These are phyloP conservation scores for Vachellia pachyceras DNA, from an alignment of 306 rosid species.

Conservation along the genomic window DNA sequence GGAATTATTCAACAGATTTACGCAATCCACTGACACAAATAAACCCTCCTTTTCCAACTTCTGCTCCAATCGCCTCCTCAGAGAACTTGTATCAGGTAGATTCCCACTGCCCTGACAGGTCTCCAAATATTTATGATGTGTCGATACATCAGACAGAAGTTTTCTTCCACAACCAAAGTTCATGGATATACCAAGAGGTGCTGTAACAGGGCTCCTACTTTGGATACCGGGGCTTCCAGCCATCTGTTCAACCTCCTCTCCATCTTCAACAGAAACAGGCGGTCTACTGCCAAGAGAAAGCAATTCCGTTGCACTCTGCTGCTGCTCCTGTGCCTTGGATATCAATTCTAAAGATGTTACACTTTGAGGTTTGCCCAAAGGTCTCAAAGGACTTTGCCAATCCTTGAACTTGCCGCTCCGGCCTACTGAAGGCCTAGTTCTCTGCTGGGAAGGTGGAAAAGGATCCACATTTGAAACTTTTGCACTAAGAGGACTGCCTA, in stretches of 20 bases:
- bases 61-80: conserved; percentile 70
- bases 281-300: conserved; percentile 96
- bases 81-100: conserved; percentile 75
- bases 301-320: conserved; percentile 90
- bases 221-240: conserved; percentile 89
- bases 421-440: conserved; percentile 54
- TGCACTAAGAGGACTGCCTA: conserved; percentile 43
- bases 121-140: conserved; percentile 48
- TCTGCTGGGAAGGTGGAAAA: conserved; percentile 54
- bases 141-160: conserved; percentile 55
- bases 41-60: conserved; percentile 77
- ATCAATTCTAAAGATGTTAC: conserved; percentile 47
- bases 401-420: conserved; percentile 57
- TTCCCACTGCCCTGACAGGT: conserved; percentile 69
- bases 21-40: conserved; percentile 62
- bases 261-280: conserved; percentile 95
- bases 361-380: conserved; percentile 62
- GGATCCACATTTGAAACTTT: conserved; percentile 65
- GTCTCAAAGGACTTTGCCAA: conserved; percentile 63
- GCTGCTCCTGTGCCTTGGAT: conserved; percentile 75
- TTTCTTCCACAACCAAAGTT: conserved; percentile 56
- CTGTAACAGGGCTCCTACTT: conserved; percentile 89
- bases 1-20: conserved; percentile 80
- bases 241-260: conserved; percentile 95
- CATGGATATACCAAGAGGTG: conserved; percentile 89